These are phyloP conservation scores for Trichoderma koningiopsis DNA, from an alignment of 2,329 filamentous ascomycete genomes.

Conservation along the genomic window DNA sequence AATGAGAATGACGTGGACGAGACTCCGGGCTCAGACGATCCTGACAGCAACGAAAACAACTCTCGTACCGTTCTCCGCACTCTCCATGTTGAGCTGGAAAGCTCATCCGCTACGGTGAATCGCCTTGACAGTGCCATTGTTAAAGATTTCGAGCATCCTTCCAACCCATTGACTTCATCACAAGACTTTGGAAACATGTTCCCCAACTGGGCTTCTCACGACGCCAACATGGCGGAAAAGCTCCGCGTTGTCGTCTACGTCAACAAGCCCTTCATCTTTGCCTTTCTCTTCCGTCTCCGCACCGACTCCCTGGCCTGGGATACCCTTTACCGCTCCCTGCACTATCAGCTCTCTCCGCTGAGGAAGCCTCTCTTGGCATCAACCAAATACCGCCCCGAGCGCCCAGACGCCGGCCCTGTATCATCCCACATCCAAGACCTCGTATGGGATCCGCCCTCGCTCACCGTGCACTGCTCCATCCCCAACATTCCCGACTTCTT, in stretches of 20 bases:
- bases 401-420: constrained; percentile 38
- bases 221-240: constrained; percentile 57
- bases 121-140: constrained; percentile 49
- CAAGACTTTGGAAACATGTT: constrained; percentile 41
- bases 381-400: constrained; percentile 58
- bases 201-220: constrained; percentile 44
- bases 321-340: constrained; percentile 60
- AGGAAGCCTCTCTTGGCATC: constrained; percentile 59
- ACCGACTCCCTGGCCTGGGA: constrained; percentile 61
- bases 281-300: constrained; percentile 66
- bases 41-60: constrained; percentile 42
- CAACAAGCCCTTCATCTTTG: constrained; percentile 74
- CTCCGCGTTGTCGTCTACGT: constrained; percentile 73
- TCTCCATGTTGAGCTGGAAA: constrained; percentile 65
- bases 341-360: constrained; percentile 62
- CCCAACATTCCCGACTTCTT: constrained; percentile 63
- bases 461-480: constrained; percentile 64
- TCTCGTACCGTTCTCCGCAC: constrained; percentile 65
- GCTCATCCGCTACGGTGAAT: constrained; percentile 37
- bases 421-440: constrained; percentile 60
- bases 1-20: constrained; percentile 39
- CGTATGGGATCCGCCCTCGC: constrained; percentile 59
- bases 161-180: constrained; percentile 35
- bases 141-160: constrained; percentile 47
- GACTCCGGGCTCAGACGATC: constrained; percentile 37